Evolutionary conservation across 1,284 basidiomycete species (phyloP), one percentile per base, ranked within the genome.

Genomic region (Vanrija sp.): DNA sequence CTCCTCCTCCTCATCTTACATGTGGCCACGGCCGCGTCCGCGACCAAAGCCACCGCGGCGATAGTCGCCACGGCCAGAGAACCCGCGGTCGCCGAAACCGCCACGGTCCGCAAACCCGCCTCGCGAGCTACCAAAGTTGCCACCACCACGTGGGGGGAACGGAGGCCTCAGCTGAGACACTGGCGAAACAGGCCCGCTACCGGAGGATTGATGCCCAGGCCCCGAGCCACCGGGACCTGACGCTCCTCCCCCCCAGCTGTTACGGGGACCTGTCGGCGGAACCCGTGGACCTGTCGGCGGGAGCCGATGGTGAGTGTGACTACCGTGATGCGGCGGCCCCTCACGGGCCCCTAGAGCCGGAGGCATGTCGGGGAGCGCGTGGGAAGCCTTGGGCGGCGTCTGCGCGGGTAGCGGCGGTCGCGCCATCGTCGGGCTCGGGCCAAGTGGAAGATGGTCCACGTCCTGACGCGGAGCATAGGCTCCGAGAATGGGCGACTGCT

Each of bases 251-350:
- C 51, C 44, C 57, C 60, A 58, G 34, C 46, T 48, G 5, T 50
- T 50, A 1, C 61, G 61, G 5, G 61, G 57, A 2, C 61, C 61
- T 1, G 61, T 59, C 0, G 61, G 61, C 4, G 57, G 54, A 19
- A 52, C 47, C 2, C 61, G 61, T 1, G 61, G 61, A 9, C 61
- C 61, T 3, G 57, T 59, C 0, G 61, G 57, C 5, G 55, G 54
- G 3, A 54, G 48, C 14, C 57, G 57, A 14, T 48, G 46, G 6
- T n/a, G 43, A 29, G 16, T 38, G 19, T 25, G 49, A 14, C 18
- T 18, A 26, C 49, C 38, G 39, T 58, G 51, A 52, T 58, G 60
- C 5, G 57, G 54, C 0, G 61, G 57, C 0, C 54, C 61, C 28
- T 62, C 61, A 6, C 55, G 54, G n/a, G 38, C 42, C 4, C 46